Evolutionary conservation across 108 stramenopile genomes (phyloP).

Genomic region (Skeletonema marinoi): DNA sequence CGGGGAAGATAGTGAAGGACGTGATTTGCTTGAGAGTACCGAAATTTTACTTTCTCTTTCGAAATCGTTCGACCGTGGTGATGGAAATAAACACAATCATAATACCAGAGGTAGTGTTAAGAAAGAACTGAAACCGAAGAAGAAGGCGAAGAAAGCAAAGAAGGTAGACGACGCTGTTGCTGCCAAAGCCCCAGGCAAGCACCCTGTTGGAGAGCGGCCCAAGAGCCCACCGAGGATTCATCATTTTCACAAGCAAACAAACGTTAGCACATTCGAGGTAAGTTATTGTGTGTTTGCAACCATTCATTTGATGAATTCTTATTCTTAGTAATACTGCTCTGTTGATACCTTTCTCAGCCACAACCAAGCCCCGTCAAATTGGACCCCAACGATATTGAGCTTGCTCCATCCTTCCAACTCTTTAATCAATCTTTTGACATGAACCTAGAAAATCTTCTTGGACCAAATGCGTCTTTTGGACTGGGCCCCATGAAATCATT

Average conservation of each 20-base stretch:
- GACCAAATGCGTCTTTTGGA: constrained; percentile 49
- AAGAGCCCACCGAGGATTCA: constrained; percentile 47
- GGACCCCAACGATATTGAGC: constrained; percentile 53
- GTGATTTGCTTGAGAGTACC: constrained; percentile 6
- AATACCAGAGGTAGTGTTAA: not conserved
- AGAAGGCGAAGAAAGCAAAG: not conserved
- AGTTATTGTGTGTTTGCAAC: not conserved
- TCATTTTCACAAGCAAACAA: constrained; percentile 43
- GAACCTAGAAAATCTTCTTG: constrained; percentile 64
- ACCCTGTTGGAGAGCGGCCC: constrained; percentile 11
- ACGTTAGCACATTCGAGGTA: constrained; percentile 36
- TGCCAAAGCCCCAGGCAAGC: not conserved
- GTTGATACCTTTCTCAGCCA: constrained; percentile 19
- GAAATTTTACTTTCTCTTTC: constrained; percentile 39
- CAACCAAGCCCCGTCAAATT: constrained; percentile 62
- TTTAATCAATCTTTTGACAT: constrained; percentile 89
- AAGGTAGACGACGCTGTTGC: not conserved
- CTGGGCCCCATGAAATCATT: constrained; percentile 61
- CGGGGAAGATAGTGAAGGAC: constrained; percentile 7
- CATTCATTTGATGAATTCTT: not conserved
- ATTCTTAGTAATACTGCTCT: constrained; percentile 7
- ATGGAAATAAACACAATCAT: not conserved
- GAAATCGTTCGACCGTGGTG: constrained; percentile 39
- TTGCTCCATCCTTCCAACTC: constrained; percentile 72
- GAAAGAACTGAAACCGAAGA: not conserved